Evolutionary conservation across 805 yeast species (phyloP).

Genomic region (Kuraishia capsulata): DNA sequence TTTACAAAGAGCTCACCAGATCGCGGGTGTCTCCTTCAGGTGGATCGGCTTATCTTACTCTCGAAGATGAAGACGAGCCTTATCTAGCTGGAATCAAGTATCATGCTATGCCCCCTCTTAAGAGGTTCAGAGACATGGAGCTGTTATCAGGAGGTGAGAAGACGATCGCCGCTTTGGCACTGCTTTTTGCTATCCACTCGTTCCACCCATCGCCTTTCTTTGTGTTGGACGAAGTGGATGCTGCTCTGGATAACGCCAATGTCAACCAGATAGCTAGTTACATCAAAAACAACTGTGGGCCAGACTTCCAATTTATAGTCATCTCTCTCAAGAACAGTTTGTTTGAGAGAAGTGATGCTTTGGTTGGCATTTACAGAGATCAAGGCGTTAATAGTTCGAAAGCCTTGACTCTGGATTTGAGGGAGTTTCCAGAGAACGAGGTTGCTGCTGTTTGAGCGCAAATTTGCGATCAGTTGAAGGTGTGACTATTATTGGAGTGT

Average conservation of each 20-base stretch:
- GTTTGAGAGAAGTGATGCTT: slow-evolving; percentile 81
- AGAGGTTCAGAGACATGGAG: slow-evolving; percentile 88
- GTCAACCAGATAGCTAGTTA: slow-evolving; percentile 84
- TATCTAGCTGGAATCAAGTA: slow-evolving; percentile 75
- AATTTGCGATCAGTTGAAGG: no score
- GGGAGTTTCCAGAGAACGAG: slow-evolving; percentile 39
- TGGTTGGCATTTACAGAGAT: slow-evolving; percentile 89
- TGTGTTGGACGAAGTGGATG: slow-evolving; percentile 96
- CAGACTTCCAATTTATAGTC: slow-evolving; percentile 82
- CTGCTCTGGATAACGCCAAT: slow-evolving; percentile 87
- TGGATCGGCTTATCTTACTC: slow-evolving; percentile 84
- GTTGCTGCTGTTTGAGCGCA: slow-evolving; percentile 1
- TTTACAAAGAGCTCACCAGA: slow-evolving; percentile 81
- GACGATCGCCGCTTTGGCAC: slow-evolving; percentile 91
- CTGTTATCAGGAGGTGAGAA: slow-evolving; percentile 94
- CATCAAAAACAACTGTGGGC: slow-evolving; percentile 65
- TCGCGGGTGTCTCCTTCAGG: slow-evolving; percentile 68
- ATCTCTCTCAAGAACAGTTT: slow-evolving; percentile 82
- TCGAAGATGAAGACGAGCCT: slow-evolving; percentile 89
- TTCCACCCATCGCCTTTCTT: slow-evolving; percentile 93
- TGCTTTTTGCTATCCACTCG: slow-evolving; percentile 84
- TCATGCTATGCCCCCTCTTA: slow-evolving; percentile 95
- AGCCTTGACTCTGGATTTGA: slow-evolving; percentile 65
- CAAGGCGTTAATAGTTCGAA: slow-evolving; percentile 64
- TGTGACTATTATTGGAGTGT: no score